phyloP scores from a whole-genome alignment of 805 yeast genomes.

The Saccharomycopsis sp. region DNA sequence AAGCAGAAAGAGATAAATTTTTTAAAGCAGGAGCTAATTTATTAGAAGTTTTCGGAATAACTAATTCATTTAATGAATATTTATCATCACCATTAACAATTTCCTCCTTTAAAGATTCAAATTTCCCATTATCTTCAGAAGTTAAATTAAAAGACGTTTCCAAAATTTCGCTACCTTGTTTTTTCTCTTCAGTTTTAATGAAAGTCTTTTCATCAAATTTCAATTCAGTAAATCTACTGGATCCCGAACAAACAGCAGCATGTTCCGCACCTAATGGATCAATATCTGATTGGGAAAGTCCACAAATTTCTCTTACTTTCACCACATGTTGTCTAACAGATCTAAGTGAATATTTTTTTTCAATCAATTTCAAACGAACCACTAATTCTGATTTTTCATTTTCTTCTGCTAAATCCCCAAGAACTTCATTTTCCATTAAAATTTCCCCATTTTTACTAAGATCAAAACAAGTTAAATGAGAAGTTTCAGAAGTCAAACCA shows the following conservation, averaged over 20 bases:
- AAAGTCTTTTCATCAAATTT: conserved; percentile 11
- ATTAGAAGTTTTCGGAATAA: conserved; percentile 13
- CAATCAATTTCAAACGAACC: conserved; percentile 36
- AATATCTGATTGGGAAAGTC: conserved; percentile 31
- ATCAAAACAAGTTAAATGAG: conserved; percentile 51
- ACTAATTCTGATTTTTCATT: conserved; percentile 9
- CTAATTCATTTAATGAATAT: conserved; percentile 8
- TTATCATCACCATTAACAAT: neutral
- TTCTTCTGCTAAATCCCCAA: conserved; percentile 19
- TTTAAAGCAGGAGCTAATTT: conserved; percentile 44
- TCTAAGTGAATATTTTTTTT: conserved; percentile 49
- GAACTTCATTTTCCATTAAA: conserved; percentile 20
- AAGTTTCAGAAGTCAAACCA: conserved; percentile 43
- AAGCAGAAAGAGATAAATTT: conserved; percentile 50
- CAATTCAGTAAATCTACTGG: conserved; percentile 6
- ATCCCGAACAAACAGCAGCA: conserved; percentile 12
- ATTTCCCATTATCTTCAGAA: neutral
- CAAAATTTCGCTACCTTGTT: too few species aligned
- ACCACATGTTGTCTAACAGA: conserved; percentile 52
- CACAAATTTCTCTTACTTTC: conserved; percentile 51
- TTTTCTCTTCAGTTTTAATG: conserved; percentile 4
- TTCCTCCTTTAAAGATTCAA: too few species aligned
- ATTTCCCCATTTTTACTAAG: neutral
- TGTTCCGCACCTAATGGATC: conserved; percentile 25
- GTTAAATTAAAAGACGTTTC: neutral